phyloP scores from a whole-genome alignment of 2,329 filamentous ascomycete species.

The Stagonosporopsis chrysanthemi region DNA sequence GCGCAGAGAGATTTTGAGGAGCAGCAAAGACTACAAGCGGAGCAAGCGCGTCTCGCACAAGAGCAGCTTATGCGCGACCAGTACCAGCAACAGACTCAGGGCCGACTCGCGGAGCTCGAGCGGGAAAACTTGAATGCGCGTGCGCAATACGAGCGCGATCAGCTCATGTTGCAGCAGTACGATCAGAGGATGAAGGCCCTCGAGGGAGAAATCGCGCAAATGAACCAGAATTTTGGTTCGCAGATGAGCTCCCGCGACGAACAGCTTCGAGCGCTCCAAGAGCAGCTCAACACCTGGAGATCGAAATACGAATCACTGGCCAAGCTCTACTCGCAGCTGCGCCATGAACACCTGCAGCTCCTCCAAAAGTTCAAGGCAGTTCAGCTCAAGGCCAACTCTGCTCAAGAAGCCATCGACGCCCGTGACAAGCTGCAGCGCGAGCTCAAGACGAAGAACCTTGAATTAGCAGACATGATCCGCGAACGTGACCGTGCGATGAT shows the following conservation, averaged over 20 bases:
- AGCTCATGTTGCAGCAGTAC: constrained; percentile 96
- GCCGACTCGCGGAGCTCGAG: constrained; percentile 92
- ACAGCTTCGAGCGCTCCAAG: constrained; percentile 88
- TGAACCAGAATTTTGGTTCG: constrained; percentile 83
- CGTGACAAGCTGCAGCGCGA: constrained; percentile 96
- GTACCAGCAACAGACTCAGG: constrained; percentile 91
- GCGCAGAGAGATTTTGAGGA: constrained; percentile 96
- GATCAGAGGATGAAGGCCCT: constrained; percentile 91
- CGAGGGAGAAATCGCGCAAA: constrained; percentile 82
- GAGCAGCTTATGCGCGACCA: constrained; percentile 90
- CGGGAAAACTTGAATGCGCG: constrained; percentile 93
- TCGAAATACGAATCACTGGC: constrained; percentile 96
- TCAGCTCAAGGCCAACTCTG: constrained; percentile 94
- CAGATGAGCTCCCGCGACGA: constrained; percentile 92
- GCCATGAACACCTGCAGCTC: constrained; percentile 92
- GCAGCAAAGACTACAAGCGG: constrained; percentile 84
- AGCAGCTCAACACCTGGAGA: constrained; percentile 97
- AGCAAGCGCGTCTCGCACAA: constrained; percentile 90
- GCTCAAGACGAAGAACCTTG: constrained; percentile 99
- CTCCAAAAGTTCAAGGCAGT: constrained; percentile 96
- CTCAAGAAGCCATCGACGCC: constrained; percentile 93
- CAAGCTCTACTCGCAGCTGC: constrained; percentile 95
- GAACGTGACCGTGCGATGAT: constrained; percentile 93
- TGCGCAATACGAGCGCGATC: constrained; percentile 95
- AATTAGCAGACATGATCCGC: constrained; percentile 97